phyloP scores from a whole-genome alignment of 2,329 filamentous ascomycete genomes.

The Phoma herbarum region DNA sequence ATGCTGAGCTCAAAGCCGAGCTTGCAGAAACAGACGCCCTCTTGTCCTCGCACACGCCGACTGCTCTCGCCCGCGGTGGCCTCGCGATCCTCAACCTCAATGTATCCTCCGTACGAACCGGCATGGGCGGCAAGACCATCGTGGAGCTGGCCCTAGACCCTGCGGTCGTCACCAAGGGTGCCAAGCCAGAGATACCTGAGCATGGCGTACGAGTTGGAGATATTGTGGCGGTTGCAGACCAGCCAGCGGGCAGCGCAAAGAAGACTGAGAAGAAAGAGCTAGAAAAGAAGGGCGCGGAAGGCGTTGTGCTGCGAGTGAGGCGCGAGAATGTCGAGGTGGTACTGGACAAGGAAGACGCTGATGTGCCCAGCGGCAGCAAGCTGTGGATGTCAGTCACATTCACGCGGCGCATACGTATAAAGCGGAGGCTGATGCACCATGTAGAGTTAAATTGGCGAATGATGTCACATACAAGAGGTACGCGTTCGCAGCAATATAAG shows the following conservation, averaged over 20 bases:
- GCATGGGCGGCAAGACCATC: slow-evolving; percentile 89
- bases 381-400: slow-evolving; percentile 67
- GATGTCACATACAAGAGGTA: slow-evolving; percentile 72
- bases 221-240: slow-evolving; percentile 78
- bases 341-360: slow-evolving; percentile 69
- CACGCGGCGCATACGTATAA: background rate
- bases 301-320: slow-evolving; percentile 73
- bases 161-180: slow-evolving; percentile 64
- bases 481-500: slow-evolving; percentile 30
- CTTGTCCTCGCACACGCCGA: slow-evolving; percentile 72
- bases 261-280: slow-evolving; percentile 76
- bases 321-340: slow-evolving; percentile 70
- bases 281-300: slow-evolving; percentile 72
- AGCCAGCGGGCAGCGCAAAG: slow-evolving; percentile 74
- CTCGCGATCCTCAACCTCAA: slow-evolving; percentile 80
- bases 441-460: slow-evolving; percentile 71
- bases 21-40: slow-evolving; percentile 73
- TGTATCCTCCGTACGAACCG: slow-evolving; percentile 80
- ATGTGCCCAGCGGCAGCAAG: slow-evolving; percentile 63
- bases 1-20: slow-evolving; percentile 75
- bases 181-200: slow-evolving; percentile 68
- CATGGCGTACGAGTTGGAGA: slow-evolving; percentile 81
- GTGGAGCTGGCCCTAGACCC: slow-evolving; percentile 79
- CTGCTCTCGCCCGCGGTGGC: slow-evolving; percentile 76
- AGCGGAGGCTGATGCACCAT: slow-evolving; percentile 44